Evolutionary conservation across 2,329 filamentous ascomycete genomes (phyloP).

Genomic region (Venturia pyrina): DNA sequence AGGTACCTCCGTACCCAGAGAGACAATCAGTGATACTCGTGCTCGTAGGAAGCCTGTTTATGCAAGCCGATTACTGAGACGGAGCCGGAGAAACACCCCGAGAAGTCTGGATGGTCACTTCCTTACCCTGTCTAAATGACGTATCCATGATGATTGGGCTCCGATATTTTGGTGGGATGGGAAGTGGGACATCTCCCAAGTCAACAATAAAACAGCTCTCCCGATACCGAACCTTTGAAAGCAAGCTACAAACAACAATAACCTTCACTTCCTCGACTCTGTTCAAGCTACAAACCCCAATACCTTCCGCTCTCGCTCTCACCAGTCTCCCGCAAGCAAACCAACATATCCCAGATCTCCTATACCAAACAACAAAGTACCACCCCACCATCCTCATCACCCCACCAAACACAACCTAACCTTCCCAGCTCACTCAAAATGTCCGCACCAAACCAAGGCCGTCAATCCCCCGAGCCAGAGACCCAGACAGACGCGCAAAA

Average conservation of each 20-base stretch:
- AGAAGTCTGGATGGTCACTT: too few species aligned
- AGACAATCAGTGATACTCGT: too few species aligned
- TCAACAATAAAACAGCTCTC: neutral
- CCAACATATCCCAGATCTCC: neutral
- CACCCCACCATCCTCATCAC: neutral
- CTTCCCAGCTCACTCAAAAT: slow-evolving; percentile 38
- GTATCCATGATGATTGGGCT: neutral
- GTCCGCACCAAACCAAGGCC: slow-evolving; percentile 56
- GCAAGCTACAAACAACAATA: neutral
- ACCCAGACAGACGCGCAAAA: slow-evolving; percentile 55
- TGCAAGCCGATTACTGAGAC: neutral
- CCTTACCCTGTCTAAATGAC: neutral
- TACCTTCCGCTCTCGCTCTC: neutral
- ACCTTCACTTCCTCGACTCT: neutral
- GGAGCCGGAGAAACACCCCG: neutral
- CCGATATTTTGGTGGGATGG: neutral
- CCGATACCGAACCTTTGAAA: neutral
- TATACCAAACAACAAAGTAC: neutral
- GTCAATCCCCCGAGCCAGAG: slow-evolving; percentile 69
- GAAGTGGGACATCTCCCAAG: neutral
- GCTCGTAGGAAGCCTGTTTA: neutral
- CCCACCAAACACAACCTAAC: neutral
- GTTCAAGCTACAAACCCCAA: neutral
- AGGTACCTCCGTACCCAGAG: too few species aligned
- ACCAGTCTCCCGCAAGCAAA: neutral